Evolutionary conservation across 2,329 filamentous ascomycete species (phyloP), one percentile per base, ranked within the genome.

Genomic region (Colletotrichum higginsianum): DNA sequence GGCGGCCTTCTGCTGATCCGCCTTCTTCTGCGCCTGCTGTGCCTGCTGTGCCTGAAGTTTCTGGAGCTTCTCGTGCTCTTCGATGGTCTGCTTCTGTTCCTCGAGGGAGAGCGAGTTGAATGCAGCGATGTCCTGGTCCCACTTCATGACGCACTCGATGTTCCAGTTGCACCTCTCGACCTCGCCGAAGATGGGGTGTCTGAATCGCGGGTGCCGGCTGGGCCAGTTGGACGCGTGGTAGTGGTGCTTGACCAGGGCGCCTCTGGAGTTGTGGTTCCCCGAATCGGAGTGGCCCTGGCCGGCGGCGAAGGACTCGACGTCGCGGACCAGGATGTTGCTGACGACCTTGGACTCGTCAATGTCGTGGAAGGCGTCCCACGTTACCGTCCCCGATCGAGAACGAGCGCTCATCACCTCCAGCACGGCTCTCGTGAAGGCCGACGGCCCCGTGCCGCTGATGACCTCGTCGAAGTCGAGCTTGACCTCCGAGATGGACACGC

Each of bases 221-320:
- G 91, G 92, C 92, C 92, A 94, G 71, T 89, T 88, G 1, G 91
- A 93, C 0, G 92, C 92, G 79, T 94, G 92, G 76, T 93, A 94
- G 79, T 93, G 91, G 78, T 94, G 92, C 79, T 91, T 92, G 30
- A 94, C 91, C 1, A 94, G 83, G 2, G 92, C 92, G 23, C 86
- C 86, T 61, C 90, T 85, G 1, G 91, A 86, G 62, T 91, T 87
- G 79, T 93, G 92, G 76, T 91, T 93, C 16, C 91, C 91, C 0
- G 91, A 92, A 77, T 93, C 88, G 0, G 91, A 93, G 79, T 94
- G 92, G 15, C 92, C 92, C 79, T 93, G 91, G 15, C 91, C 91
- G 0, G 91, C 92, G 16, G 91, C 92, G 75, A 93, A 93, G 0
- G 91, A 91, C 79, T 93, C 91, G 5, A 93, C 91, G 2, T 91